A percentile compares a stretch with the other conserved stretches of the same genome.
Conservation (phyloP, 2,329 filamentous ascomycete genomes). For the Sporothrix euskadiensis region DNA sequence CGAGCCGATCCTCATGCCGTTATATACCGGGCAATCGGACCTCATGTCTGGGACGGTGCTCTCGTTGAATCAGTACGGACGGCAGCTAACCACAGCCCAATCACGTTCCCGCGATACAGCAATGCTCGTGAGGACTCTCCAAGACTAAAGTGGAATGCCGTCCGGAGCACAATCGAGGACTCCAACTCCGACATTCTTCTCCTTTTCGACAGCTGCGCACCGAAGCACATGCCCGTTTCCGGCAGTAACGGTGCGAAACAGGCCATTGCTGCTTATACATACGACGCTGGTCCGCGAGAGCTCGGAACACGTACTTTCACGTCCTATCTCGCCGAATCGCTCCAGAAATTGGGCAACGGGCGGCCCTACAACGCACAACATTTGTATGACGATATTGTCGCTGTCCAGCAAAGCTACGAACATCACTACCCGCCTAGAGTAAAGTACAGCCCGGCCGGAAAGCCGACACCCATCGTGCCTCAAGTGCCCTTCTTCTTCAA, state of each 20-base stretch:
- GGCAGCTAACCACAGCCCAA: not conserved
- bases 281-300: slow-evolving; percentile 52
- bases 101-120: slow-evolving; percentile 42
- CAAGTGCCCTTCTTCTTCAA: slow-evolving; percentile 55
- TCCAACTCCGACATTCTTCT: slow-evolving; percentile 63
- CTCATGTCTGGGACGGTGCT: not conserved
- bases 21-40: not conserved
- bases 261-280: slow-evolving; percentile 60
- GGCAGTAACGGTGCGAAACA: slow-evolving; percentile 62
- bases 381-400: slow-evolving; percentile 58
- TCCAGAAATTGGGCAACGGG: slow-evolving; percentile 54
- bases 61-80: not conserved
- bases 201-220: slow-evolving; percentile 61
- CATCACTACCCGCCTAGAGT: slow-evolving; percentile 44
- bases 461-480: slow-evolving; percentile 41
- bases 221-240: slow-evolving; percentile 52
- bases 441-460: slow-evolving; percentile 46
- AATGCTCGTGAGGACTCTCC: slow-evolving; percentile 59
- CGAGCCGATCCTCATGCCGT: not conserved
- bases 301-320: slow-evolving; percentile 58
- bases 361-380: slow-evolving; percentile 58
- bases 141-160: slow-evolving; percentile 64
- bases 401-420: slow-evolving; percentile 48
- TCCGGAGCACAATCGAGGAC: slow-evolving; percentile 63
- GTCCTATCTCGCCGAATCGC: slow-evolving; percentile 55